Percentiles rank a stretch among this genome's conserved stretches.
phyloP scores from a whole-genome alignment of 2,329 filamentous ascomycete species.

The Cercospora janseana region DNA sequence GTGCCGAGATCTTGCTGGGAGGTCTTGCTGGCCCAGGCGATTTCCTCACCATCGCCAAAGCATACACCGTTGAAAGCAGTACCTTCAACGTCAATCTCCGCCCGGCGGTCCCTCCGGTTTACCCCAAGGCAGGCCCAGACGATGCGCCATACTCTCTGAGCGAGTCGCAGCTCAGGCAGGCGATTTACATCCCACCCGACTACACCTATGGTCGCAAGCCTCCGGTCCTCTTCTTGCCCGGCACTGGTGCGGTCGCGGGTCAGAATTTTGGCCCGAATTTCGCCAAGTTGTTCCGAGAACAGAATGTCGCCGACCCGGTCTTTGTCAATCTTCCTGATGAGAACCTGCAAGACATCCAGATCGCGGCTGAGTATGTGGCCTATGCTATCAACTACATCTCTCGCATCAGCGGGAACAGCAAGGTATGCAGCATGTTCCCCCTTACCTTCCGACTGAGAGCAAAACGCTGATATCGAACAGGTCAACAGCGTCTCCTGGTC shows the following conservation, averaged over 20 bases:
- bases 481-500: constrained; percentile 55
- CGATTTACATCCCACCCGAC: constrained; percentile 51
- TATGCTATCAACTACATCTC: constrained; percentile 59
- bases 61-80: constrained; percentile 27
- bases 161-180: constrained; percentile 49
- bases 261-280: constrained; percentile 49
- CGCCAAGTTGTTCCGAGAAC: constrained; percentile 47
- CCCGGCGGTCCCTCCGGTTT: constrained; percentile 34
- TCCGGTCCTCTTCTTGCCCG: constrained; percentile 54
- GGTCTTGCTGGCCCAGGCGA: constrained; percentile 25
- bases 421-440: constrained; percentile 24
- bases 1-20: constrained; percentile 24
- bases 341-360: constrained; percentile 50
- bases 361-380: constrained; percentile 54
- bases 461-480: not conserved
- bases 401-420: constrained; percentile 38
- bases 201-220: constrained; percentile 47
- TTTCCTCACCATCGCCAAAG: constrained; percentile 20
- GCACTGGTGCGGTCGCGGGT: constrained; percentile 52
- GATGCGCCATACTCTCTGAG: constrained; percentile 52
- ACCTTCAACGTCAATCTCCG: constrained; percentile 31
- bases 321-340: constrained; percentile 55
- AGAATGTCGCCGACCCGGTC: constrained; percentile 49
- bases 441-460: too few relatives aligned
- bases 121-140: constrained; percentile 37